A percentile compares a stretch with the other conserved stretches of the same genome.
These are phyloP conservation scores for Alternaria sp. DNA, from an alignment of 2,329 filamentous ascomycete species.

Conservation along the genomic window DNA sequence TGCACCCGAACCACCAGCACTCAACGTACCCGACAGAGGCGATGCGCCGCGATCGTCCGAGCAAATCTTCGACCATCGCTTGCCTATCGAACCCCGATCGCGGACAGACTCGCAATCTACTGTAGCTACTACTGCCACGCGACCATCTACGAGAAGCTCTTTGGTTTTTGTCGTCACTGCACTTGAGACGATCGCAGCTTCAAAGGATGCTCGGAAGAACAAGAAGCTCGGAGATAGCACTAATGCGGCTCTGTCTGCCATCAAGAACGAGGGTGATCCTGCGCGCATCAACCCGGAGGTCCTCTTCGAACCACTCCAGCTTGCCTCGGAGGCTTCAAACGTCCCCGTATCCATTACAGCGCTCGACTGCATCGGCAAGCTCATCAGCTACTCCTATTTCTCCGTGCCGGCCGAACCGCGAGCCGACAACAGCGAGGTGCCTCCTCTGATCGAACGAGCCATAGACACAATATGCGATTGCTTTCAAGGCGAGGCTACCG, in stretches of 20 bases:
- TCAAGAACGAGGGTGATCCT: slow-evolving; percentile 80
- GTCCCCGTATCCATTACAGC: slow-evolving; percentile 87
- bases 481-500: slow-evolving; percentile 95
- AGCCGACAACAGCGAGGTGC: slow-evolving; percentile 50
- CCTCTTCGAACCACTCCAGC: slow-evolving; percentile 87
- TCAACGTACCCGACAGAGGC: slow-evolving; percentile 37
- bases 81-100: slow-evolving; percentile 48
- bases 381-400: slow-evolving; percentile 99
- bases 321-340: slow-evolving; percentile 87
- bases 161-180: slow-evolving; percentile 95
- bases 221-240: slow-evolving; percentile 84
- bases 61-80: slow-evolving; percentile 48
- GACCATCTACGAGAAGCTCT: slow-evolving; percentile 80
- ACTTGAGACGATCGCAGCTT: slow-evolving; percentile 87
- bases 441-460: slow-evolving; percentile 91
- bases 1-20: slow-evolving; percentile 34
- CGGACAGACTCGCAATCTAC: slow-evolving; percentile 70
- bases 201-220: slow-evolving; percentile 88
- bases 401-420: slow-evolving; percentile 68
- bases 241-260: slow-evolving; percentile 80
- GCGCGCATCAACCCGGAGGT: slow-evolving; percentile 87
- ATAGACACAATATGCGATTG: slow-evolving; percentile 99
- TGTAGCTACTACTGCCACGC: slow-evolving; percentile 57
- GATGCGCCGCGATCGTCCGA: slow-evolving; percentile 47
- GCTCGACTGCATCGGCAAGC: slow-evolving; percentile 96